phyloP scores from a whole-genome alignment of 352 stramenopile species.

The Phytophthora sansomeana region DNA sequence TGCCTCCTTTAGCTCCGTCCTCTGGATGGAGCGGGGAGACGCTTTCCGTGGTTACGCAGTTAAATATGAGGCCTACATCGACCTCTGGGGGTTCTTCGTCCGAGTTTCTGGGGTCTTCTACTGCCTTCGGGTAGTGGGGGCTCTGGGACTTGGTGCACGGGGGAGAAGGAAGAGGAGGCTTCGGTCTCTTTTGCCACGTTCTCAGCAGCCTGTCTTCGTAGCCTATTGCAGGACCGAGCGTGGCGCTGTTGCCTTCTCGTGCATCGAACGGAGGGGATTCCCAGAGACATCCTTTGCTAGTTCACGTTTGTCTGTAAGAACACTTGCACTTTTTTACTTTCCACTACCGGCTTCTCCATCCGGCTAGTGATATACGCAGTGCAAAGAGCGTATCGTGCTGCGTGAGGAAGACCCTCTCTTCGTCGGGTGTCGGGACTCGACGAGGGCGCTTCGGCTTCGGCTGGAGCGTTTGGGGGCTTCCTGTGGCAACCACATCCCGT shows the following conservation, averaged over 20 bases:
- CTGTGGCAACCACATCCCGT: conserved; percentile 53
- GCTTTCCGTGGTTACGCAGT: conserved; percentile 58
- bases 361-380: conserved; percentile 85
- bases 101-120: conserved; percentile 29
- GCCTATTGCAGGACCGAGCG: conserved; percentile 55
- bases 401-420: conserved; percentile 40
- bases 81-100: conserved; percentile 45
- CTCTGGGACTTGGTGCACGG: conserved; percentile 35
- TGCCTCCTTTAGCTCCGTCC: conserved; percentile 30
- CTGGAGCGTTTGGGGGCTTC: conserved; percentile 21
- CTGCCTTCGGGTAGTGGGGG: conserved; percentile 13
- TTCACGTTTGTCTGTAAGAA: neutral
- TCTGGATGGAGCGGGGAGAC: conserved; percentile 30
- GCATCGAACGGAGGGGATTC: conserved; percentile 44
- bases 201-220: conserved; percentile 45
- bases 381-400: conserved; percentile 64
- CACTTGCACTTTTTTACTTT: conserved; percentile 80
- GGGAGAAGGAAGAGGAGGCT: conserved; percentile 36
- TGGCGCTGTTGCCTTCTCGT: conserved; percentile 52
- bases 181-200: conserved; percentile 27
- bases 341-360: conserved; percentile 57
- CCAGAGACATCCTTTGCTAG: conserved; percentile 42
- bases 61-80: conserved; percentile 80
- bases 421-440: conserved; percentile 30
- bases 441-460: conserved; percentile 11